These are phyloP conservation scores for Dipteronia sinensis DNA, from an alignment of 345 rosid genomes.

Conservation along the genomic window DNA sequence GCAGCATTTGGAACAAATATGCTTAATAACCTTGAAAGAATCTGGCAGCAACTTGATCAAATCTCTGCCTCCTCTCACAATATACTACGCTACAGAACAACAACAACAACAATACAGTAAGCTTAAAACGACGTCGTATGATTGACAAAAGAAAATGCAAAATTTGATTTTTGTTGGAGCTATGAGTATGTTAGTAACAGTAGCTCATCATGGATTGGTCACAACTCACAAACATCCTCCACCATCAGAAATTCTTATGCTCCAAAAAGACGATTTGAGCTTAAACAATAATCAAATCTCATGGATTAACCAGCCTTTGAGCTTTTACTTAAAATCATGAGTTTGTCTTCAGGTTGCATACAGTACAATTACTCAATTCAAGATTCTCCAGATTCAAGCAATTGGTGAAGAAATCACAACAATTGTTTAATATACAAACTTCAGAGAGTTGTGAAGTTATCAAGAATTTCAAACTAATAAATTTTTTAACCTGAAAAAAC, in stretches of 20 bases:
- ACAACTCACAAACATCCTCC: no score
- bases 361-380: no score
- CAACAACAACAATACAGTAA: not conserved
- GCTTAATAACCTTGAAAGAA: conserved; percentile 51
- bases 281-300: no score
- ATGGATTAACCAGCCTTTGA: no score
- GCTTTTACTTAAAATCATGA: no score
- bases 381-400: not conserved
- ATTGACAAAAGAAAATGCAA: not conserved
- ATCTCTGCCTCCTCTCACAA: conserved; percentile 55
- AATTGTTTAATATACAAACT: not conserved
- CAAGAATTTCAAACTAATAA: no score
- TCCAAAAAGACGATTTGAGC: no score
- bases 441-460: not conserved
- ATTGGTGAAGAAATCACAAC: not conserved
- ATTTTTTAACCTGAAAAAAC: not conserved
- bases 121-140: not conserved
- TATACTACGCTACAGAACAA: conserved; percentile 28
- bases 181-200: not conserved
- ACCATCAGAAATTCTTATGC: no score
- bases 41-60: conserved; percentile 46
- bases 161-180: no score
- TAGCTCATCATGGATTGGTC: conserved; percentile 48
- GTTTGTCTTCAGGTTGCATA: no score
- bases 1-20: conserved; percentile 16